Conservation (phyloP, 2,329 filamentous ascomycete species). For the Fusarium redolens region DNA sequence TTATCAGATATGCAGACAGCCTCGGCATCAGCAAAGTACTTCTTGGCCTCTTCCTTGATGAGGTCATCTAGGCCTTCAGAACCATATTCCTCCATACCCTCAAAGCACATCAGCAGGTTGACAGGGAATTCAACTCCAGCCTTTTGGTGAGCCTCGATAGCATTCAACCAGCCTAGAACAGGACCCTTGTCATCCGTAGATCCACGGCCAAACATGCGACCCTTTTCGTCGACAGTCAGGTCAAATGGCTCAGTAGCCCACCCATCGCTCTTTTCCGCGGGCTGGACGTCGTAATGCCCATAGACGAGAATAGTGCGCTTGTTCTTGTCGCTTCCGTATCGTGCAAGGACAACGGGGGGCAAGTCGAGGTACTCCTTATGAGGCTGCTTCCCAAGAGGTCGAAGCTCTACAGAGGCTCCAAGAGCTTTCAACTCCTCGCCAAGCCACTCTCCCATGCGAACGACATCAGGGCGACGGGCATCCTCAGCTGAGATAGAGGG, state of each 20-base stretch:
- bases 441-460: slow-evolving; percentile 96
- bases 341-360: slow-evolving; percentile 89
- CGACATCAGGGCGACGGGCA: slow-evolving; percentile 87
- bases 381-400: slow-evolving; percentile 90
- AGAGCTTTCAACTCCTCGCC: slow-evolving; percentile 83
- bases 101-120: slow-evolving; percentile 98
- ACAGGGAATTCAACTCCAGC: slow-evolving; percentile 94
- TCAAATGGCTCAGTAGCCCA: slow-evolving; percentile 97
- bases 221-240: slow-evolving; percentile 87
- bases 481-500: slow-evolving; percentile 95
- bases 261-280: slow-evolving; percentile 90
- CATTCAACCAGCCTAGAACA: slow-evolving; percentile 96
- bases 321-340: slow-evolving; percentile 90
- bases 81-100: slow-evolving; percentile 99
- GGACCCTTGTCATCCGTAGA: slow-evolving; percentile 98
- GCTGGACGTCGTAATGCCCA: slow-evolving; percentile 98
- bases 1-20: slow-evolving; percentile 99
- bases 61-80: slow-evolving; percentile 96
- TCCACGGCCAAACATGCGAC: slow-evolving; percentile 94
- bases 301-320: slow-evolving; percentile 98
- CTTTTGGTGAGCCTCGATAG: slow-evolving; percentile 97
- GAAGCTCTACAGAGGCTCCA: slow-evolving; percentile 87
- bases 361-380: slow-evolving; percentile 91
- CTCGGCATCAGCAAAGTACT: slow-evolving; percentile 94
- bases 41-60: slow-evolving; percentile 89